These are phyloP conservation scores for Thielaviopsis musarum DNA, from an alignment of 2,329 filamentous ascomycete genomes.

Conservation along the genomic window DNA sequence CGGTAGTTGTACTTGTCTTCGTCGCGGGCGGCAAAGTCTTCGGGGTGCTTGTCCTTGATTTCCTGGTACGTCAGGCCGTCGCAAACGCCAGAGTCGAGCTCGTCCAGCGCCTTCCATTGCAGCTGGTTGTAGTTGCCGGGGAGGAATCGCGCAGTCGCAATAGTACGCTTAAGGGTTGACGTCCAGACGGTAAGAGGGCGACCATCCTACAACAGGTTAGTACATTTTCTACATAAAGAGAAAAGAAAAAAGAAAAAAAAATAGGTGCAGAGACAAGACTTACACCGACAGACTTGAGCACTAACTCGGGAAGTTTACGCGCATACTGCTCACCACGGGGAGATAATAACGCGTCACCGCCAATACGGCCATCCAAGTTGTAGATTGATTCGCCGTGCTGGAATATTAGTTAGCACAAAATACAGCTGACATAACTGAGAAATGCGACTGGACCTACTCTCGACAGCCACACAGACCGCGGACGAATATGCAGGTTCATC, in stretches of 20 bases:
- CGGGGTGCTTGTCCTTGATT: constrained; percentile 78
- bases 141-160: constrained; percentile 75
- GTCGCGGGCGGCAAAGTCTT: constrained; percentile 89
- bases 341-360: constrained; percentile 78
- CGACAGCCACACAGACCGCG: constrained; percentile 90
- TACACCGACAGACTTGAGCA: constrained; percentile 75
- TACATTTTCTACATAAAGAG: not conserved
- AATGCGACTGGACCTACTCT: constrained; percentile 39
- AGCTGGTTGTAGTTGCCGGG: constrained; percentile 75
- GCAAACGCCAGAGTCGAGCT: constrained; percentile 91
- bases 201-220: constrained; percentile 29
- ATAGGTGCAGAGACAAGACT: constrained; percentile 18
- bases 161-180: constrained; percentile 59
- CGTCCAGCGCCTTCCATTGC: constrained; percentile 96
- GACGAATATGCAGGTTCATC: constrained; percentile 96
- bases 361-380: constrained; percentile 81
- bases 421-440: not conserved
- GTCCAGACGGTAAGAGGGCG: constrained; percentile 47
- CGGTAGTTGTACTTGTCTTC: constrained; percentile 99
- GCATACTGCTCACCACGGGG: constrained; percentile 78
- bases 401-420: not conserved
- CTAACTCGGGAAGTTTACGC: constrained; percentile 63
- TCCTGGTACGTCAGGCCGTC: constrained; percentile 93
- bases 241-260: not conserved
- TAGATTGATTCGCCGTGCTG: constrained; percentile 90